These are phyloP conservation scores for Metschnikowia sp. DNA, from an alignment of 805 yeast genomes.

Conservation along the genomic window DNA sequence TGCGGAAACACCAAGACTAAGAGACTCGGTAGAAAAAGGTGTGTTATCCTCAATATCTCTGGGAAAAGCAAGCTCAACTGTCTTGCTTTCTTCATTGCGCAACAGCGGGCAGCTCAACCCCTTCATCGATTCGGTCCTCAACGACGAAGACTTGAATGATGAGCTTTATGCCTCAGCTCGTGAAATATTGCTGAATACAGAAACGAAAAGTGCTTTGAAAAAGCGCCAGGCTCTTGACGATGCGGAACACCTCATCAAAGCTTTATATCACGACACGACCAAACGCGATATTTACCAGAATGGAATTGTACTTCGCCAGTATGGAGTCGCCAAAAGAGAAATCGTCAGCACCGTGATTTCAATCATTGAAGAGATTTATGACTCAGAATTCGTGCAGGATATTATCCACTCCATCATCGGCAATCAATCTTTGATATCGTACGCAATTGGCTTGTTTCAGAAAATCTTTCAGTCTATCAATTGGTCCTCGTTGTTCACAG, in stretches of 20 bases:
- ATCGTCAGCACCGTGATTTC: conserved; percentile 16
- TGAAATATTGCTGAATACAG: conserved; percentile 2
- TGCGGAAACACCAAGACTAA: conserved; percentile 15
- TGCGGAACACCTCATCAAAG: conserved; percentile 11
- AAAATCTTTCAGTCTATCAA: conserved; percentile 23
- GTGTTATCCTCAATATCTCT: conserved; percentile 14
- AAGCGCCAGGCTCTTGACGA: conserved; percentile 11
- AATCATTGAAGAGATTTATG: conserved; percentile 21
- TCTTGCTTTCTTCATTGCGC: conserved; percentile 15
- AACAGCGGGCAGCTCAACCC: conserved; percentile 11
- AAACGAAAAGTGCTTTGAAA: conserved; percentile 1
- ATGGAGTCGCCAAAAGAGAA: conserved; percentile 17
- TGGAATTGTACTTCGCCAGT: conserved; percentile 5
- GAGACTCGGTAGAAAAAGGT: conserved; percentile 14
- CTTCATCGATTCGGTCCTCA: conserved; percentile 17
- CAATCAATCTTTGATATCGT: conserved; percentile 19
- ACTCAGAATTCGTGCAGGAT: conserved; percentile 22
- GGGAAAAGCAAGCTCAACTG: conserved; percentile 16
- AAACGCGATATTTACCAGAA: conserved; percentile 15
- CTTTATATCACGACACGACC: conserved; percentile 7
- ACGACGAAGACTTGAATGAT: conserved; percentile 16
- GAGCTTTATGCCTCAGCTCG: conserved; percentile 13
- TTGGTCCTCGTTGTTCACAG: conserved; percentile 20
- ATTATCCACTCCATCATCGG: conserved; percentile 24
- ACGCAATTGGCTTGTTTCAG: conserved; percentile 20